These are phyloP conservation scores for Cytospora leucostoma DNA, from an alignment of 2,329 filamentous ascomycete genomes.

Conservation along the genomic window DNA sequence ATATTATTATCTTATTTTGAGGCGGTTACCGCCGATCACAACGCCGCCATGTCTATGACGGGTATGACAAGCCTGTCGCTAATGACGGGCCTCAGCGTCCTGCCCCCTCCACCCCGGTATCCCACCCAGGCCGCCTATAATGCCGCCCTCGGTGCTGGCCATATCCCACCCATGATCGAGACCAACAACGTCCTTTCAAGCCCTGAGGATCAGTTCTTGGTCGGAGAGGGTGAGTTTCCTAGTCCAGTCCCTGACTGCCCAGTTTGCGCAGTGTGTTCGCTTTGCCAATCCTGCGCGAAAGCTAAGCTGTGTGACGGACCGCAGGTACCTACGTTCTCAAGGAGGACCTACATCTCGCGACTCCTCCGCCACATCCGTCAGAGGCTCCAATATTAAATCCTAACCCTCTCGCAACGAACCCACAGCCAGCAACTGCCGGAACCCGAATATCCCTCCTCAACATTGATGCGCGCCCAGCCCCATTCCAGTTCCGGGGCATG, in stretches of 20 bases:
- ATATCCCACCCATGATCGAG: constrained; percentile 78
- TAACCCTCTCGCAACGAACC: constrained; percentile 85
- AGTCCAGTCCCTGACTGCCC: not conserved
- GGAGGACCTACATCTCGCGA: constrained; percentile 89
- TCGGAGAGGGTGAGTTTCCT: constrained; percentile 74
- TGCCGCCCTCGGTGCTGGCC: constrained; percentile 67
- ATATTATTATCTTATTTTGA: not conserved
- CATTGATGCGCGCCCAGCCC: constrained; percentile 63
- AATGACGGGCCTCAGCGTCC: constrained; percentile 58
- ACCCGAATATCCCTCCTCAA: constrained; percentile 80
- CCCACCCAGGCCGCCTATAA: constrained; percentile 72
- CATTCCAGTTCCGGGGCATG: constrained; percentile 56
- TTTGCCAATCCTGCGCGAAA: not conserved
- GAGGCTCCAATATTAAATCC: constrained; percentile 85
- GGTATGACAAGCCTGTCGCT: constrained; percentile 27
- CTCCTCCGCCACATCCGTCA: constrained; percentile 91
- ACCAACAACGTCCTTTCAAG: constrained; percentile 87
- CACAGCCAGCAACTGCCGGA: constrained; percentile 80
- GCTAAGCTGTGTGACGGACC: constrained; percentile 10
- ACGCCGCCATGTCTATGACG: not conserved
- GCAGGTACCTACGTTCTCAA: constrained; percentile 85
- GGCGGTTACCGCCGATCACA: not conserved
- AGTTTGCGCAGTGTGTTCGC: constrained; percentile 2
- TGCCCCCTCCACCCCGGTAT: constrained; percentile 86
- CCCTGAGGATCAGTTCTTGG: constrained; percentile 87